phyloP scores from a whole-genome alignment of 2,329 filamentous ascomycete species.

The Arthrobotrys iridis region DNA sequence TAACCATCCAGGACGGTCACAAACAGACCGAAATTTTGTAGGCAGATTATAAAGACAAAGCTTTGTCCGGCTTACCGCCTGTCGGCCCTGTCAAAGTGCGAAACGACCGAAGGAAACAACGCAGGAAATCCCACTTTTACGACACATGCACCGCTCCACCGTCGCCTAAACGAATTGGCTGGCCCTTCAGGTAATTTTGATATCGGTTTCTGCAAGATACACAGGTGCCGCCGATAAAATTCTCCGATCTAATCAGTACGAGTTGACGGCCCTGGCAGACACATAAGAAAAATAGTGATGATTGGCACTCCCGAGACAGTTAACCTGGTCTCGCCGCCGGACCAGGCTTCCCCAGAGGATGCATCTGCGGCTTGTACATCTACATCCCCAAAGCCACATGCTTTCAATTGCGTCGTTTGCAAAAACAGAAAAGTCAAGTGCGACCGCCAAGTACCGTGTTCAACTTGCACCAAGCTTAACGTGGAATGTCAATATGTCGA shows the following conservation, averaged over 20 bases:
- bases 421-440: slow-evolving; percentile 81
- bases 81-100: slow-evolving; percentile 27
- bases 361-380: slow-evolving; percentile 58
- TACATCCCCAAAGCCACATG: slow-evolving; percentile 53
- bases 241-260: background rate
- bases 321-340: slow-evolving; percentile 22
- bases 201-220: slow-evolving; percentile 1
- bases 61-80: slow-evolving; percentile 10
- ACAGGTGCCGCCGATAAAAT: background rate
- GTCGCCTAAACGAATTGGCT: background rate
- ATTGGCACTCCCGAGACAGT: slow-evolving; percentile 3
- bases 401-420: slow-evolving; percentile 74
- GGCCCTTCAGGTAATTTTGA: background rate
- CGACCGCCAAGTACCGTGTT: slow-evolving; percentile 76
- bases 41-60: slow-evolving; percentile 17
- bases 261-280: background rate
- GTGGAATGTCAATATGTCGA: slow-evolving; percentile 72
- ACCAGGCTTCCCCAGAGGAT: slow-evolving; percentile 62
- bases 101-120: slow-evolving; percentile 38
- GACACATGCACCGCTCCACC: background rate
- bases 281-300: background rate
- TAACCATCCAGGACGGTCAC: background rate
- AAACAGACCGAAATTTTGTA: background rate
- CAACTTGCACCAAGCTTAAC: slow-evolving; percentile 72
- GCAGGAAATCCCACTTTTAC: slow-evolving; percentile 8